Conservation (phyloP, 345 rosid species). For the Populus nigra region DNA sequence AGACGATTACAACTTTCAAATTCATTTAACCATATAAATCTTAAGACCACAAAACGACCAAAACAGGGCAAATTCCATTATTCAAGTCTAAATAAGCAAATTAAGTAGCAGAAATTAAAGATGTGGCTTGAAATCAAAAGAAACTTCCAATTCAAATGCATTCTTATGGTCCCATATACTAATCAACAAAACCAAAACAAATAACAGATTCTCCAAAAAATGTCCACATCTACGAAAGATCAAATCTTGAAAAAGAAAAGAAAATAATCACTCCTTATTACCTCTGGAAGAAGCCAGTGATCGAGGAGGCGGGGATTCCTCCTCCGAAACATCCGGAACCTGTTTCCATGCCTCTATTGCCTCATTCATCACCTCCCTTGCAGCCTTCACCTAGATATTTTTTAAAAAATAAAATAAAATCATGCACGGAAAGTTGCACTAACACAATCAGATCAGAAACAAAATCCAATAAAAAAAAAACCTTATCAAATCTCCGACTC, state of each 20-base stretch:
- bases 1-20: neutral
- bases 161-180: neutral
- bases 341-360: conserved; percentile 92
- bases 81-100: neutral
- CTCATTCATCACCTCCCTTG: conserved; percentile 85
- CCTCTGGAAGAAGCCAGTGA: conserved; percentile 73
- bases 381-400: conserved; percentile 68
- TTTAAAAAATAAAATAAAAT: neutral
- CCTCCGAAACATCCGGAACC: conserved; percentile 82
- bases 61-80: neutral
- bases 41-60: neutral
- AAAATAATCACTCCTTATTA: conserved; percentile 10
- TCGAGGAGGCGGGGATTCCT: conserved; percentile 61
- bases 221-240: neutral
- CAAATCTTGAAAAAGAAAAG: neutral
- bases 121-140: neutral
- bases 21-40: neutral
- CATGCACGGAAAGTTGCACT: neutral
- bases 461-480: conserved; percentile 26
- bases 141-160: neutral
- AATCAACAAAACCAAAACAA: neutral
- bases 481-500: conserved; percentile 82
- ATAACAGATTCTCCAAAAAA: neutral
- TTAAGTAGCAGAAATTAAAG: neutral
- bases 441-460: conserved; percentile 10